Conservation (phyloP, 177 flowering plant genomes). For the Vitis hybrid region DNA sequence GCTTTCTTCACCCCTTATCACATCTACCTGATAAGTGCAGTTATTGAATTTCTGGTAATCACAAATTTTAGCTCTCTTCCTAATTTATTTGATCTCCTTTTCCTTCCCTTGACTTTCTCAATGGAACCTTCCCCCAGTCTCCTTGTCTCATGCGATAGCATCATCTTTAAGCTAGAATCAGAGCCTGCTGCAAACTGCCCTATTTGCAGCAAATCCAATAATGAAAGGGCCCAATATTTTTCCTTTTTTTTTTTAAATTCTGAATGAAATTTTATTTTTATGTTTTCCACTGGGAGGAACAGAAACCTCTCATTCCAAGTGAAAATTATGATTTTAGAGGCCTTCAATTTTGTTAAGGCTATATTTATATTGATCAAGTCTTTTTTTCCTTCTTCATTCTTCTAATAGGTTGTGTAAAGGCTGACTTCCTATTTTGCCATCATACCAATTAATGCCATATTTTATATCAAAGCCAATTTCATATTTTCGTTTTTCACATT, state of each 20-base stretch:
- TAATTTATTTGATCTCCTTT: background rate
- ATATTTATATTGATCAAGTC: too few relatives aligned
- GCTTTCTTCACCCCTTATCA: slow-evolving; percentile 46
- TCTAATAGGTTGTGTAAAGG: too few relatives aligned
- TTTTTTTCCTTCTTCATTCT: too few relatives aligned
- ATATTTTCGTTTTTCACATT: too few relatives aligned
- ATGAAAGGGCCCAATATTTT: background rate
- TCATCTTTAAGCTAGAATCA: background rate
- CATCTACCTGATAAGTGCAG: slow-evolving; percentile 46
- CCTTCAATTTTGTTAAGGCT: too few relatives aligned
- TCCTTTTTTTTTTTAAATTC: background rate
- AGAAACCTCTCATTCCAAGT: too few relatives aligned
- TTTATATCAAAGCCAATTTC: too few relatives aligned
- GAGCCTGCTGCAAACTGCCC: background rate
- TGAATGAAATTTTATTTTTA: background rate
- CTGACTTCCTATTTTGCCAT: too few relatives aligned
- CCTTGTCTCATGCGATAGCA: too few relatives aligned
- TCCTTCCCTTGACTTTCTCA: background rate
- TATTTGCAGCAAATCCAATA: background rate
- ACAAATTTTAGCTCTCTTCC: background rate
- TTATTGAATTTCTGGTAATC: slow-evolving; percentile 46
- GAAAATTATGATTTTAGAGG: too few relatives aligned
- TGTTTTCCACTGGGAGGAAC: background rate
- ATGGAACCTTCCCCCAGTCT: too few relatives aligned
- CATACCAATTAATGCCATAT: too few relatives aligned